Evolutionary conservation across 1,139 yeast species (phyloP).

Genomic region (Blastobotrys raffinosifermentans): DNA sequence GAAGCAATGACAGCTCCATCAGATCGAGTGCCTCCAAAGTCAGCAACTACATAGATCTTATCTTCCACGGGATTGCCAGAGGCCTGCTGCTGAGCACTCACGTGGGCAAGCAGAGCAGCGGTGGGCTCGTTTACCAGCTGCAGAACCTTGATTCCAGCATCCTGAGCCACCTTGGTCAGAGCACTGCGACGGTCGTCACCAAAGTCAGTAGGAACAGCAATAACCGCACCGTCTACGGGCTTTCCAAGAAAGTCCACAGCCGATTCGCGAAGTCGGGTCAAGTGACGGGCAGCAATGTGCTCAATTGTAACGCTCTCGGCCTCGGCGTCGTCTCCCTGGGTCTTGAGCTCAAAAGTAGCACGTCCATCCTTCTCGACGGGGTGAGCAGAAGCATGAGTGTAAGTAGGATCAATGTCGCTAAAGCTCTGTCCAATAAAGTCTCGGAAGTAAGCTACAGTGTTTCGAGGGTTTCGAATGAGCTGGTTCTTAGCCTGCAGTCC

Average conservation of each 20-base stretch:
- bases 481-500: slow-evolving; percentile 96
- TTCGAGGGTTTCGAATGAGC: slow-evolving; percentile 80
- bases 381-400: slow-evolving; percentile 60
- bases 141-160: slow-evolving; percentile 71
- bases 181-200: slow-evolving; percentile 64
- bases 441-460: slow-evolving; percentile 87
- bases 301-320: slow-evolving; percentile 56
- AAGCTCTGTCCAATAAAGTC: slow-evolving; percentile 80
- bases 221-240: slow-evolving; percentile 72
- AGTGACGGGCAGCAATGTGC: slow-evolving; percentile 79
- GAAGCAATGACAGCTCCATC: slow-evolving; percentile 93
- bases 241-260: slow-evolving; percentile 92
- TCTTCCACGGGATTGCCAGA: slow-evolving; percentile 55
- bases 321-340: slow-evolving; percentile 35
- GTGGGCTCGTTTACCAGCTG: slow-evolving; percentile 93
- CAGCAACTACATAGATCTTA: slow-evolving; percentile 86
- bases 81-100: slow-evolving; percentile 32
- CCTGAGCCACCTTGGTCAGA: slow-evolving; percentile 54
- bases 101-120: slow-evolving; percentile 82
- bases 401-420: slow-evolving; percentile 60
- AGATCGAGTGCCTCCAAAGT: slow-evolving; percentile 93
- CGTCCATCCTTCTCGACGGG: slow-evolving; percentile 68
- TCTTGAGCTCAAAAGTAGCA: slow-evolving; percentile 57
- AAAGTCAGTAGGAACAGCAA: slow-evolving; percentile 90
- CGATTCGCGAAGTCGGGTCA: slow-evolving; percentile 73